Evolutionary conservation across 2,329 filamentous ascomycete genomes (phyloP).

Genomic region (Alternaria brassicae): DNA sequence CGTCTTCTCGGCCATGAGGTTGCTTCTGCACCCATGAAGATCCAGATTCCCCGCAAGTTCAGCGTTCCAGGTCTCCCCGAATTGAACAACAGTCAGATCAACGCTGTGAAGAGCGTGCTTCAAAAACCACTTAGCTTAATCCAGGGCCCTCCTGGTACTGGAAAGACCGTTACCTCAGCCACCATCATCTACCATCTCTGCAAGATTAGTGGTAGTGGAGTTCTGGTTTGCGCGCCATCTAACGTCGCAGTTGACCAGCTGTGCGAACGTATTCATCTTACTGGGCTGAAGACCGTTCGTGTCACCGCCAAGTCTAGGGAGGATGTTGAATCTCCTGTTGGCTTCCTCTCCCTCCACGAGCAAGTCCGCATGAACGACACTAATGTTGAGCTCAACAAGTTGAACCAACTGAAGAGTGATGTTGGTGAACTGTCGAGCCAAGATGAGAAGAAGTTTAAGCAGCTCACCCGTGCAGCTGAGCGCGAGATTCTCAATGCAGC

Average conservation of each 20-base stretch:
- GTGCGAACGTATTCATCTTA: slow-evolving; percentile 94
- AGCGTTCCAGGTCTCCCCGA: slow-evolving; percentile 93
- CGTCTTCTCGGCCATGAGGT: slow-evolving; percentile 95
- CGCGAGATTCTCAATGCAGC: slow-evolving; percentile 94
- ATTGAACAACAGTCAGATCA: slow-evolving; percentile 93
- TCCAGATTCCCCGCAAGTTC: slow-evolving; percentile 94
- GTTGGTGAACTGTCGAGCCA: slow-evolving; percentile 90
- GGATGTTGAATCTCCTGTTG: slow-evolving; percentile 97
- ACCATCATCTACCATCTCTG: slow-evolving; percentile 98
- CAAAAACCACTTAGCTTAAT: slow-evolving; percentile 95
- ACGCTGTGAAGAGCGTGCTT: slow-evolving; percentile 92
- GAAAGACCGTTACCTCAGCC: slow-evolving; percentile 97
- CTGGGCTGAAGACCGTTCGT: slow-evolving; percentile 93
- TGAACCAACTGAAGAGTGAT: slow-evolving; percentile 91
- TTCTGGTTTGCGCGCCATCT: slow-evolving; percentile 94
- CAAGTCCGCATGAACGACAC: slow-evolving; percentile 98
- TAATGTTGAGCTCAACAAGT: slow-evolving; percentile 90
- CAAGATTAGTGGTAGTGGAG: slow-evolving; percentile 92
- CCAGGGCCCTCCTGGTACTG: slow-evolving; percentile 94
- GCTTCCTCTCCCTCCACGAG: slow-evolving; percentile 92
- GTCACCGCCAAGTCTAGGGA: slow-evolving; percentile 98
- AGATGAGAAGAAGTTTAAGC: slow-evolving; percentile 98
- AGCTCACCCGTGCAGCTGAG: slow-evolving; percentile 90
- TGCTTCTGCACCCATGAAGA: slow-evolving; percentile 92
- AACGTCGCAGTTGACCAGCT: slow-evolving; percentile 99